phyloP scores from a whole-genome alignment of 495 filamentous ascomycete genomes.

The Penicillium riverlandense region DNA sequence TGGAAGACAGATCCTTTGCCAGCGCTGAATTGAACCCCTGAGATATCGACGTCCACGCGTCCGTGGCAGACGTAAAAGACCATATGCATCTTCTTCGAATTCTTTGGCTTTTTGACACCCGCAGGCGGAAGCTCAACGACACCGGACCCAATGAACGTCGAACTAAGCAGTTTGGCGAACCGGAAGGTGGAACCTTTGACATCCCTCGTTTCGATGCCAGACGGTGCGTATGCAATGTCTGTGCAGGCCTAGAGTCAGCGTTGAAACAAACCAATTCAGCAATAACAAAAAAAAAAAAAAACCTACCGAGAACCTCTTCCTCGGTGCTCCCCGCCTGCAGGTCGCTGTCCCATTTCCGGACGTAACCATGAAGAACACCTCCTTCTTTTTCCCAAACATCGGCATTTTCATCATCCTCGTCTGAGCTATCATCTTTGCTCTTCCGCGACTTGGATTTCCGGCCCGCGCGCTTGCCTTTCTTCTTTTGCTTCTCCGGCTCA shows the following conservation, averaged over 20 bases:
- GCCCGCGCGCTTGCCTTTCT: conserved; percentile 21
- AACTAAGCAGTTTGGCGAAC: conserved; percentile 78
- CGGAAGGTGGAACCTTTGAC: conserved; percentile 70
- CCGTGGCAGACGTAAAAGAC: conserved; percentile 84
- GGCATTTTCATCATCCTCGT: conserved; percentile 43
- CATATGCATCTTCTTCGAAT: conserved; percentile 89
- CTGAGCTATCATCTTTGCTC: conserved; percentile 27
- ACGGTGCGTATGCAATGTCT: conserved; percentile 71
- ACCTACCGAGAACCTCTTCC: conserved; percentile 50
- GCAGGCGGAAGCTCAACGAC: conserved; percentile 81
- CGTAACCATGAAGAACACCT: conserved; percentile 51
- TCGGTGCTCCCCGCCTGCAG: conserved; percentile 47
- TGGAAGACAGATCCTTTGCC: conserved; percentile 84
- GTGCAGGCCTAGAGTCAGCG: conserved; percentile 7
- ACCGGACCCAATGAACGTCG: conserved; percentile 79
- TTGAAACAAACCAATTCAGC: neutral
- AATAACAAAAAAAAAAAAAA: conserved; percentile 1
- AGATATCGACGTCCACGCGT: conserved; percentile 64
- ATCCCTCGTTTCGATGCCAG: conserved; percentile 65
- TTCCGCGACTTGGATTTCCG: conserved; percentile 33
- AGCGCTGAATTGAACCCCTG: conserved; percentile 73
- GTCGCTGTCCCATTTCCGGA: conserved; percentile 49
- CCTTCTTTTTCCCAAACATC: conserved; percentile 56
- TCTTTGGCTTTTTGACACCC: conserved; percentile 78
- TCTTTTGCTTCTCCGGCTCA: conserved; percentile 30